Percentiles rank a stretch among this genome's conserved stretches.
phyloP scores from a whole-genome alignment of 441 rosid genomes.

The Syzygium malaccense region DNA sequence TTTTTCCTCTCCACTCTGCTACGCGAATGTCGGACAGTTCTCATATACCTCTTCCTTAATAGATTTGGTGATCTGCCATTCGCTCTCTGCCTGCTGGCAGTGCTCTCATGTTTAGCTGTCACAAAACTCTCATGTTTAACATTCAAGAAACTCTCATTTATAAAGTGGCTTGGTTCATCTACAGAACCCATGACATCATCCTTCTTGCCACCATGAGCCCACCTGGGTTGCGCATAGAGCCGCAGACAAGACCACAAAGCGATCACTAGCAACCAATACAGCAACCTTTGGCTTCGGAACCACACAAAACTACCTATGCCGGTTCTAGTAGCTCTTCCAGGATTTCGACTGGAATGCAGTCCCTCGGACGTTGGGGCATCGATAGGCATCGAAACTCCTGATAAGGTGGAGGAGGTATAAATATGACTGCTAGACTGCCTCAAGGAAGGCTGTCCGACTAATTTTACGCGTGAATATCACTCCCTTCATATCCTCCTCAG shows the following conservation, averaged over 20 bases:
- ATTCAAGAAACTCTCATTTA: constrained; percentile 31
- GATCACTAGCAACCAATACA: constrained; percentile 61
- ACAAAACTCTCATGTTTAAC: constrained; percentile 8
- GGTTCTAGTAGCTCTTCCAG: constrained; percentile 67
- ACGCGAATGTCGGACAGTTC: constrained; percentile 29
- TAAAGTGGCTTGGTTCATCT: constrained; percentile 32
- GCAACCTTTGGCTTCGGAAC: constrained; percentile 62
- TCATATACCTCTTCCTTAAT: constrained; percentile 44
- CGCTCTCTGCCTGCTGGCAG: constrained; percentile 35
- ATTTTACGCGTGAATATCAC: constrained; percentile 32
- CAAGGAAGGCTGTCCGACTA: constrained; percentile 35
- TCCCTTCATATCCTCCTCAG: constrained; percentile 32
- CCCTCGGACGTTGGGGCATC: constrained; percentile 54
- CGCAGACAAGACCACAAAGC: constrained; percentile 18
- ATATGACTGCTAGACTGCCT: constrained; percentile 47
- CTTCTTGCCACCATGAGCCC: constrained; percentile 83
- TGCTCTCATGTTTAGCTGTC: constrained; percentile 18
- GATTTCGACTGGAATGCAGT: constrained; percentile 66
- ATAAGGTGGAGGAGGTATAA: constrained; percentile 25
- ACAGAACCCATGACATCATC: constrained; percentile 70
- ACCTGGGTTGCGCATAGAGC: constrained; percentile 86
- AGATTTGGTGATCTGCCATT: constrained; percentile 20
- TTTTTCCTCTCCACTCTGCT: constrained; percentile 31
- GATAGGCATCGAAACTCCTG: constrained; percentile 68
- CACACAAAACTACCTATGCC: constrained; percentile 43